Conservation (phyloP, 106 monocot species). For the Alisma plantagoaquatica region DNA sequence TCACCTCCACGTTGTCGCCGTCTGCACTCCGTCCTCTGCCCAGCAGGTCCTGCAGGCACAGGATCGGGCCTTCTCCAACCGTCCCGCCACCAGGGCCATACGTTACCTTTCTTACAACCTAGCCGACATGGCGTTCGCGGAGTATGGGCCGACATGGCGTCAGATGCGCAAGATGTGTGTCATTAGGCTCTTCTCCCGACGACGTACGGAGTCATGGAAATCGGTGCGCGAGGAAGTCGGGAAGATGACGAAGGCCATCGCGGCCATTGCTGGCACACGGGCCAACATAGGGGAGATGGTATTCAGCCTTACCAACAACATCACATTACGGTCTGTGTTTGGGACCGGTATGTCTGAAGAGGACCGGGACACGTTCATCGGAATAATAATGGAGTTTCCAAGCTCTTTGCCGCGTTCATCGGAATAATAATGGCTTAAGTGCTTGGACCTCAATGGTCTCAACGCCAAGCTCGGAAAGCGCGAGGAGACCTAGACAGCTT, state of each 20-base stretch:
- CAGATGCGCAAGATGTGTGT: slow-evolving; percentile 97
- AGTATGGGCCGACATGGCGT: slow-evolving; percentile 98
- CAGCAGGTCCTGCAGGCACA: slow-evolving; percentile 60
- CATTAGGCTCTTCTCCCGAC: slow-evolving; percentile 84
- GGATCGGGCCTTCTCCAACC: slow-evolving; percentile 72
- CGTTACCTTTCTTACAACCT: slow-evolving; percentile 80
- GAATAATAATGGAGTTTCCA: slow-evolving; percentile 83
- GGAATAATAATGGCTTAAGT: slow-evolving; percentile 56
- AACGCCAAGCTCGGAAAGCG: slow-evolving; percentile 34
- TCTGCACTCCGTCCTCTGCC: slow-evolving; percentile 72
- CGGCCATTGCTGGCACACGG: slow-evolving; percentile 1
- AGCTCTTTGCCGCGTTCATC: slow-evolving; percentile 78
- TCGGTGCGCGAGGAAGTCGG: slow-evolving; percentile 86
- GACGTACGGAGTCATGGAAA: slow-evolving; percentile 75
- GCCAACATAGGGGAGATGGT: slow-evolving; percentile 69
- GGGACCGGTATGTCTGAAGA: slow-evolving; percentile 33
- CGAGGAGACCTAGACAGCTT: slow-evolving; percentile 46
- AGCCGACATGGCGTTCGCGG: slow-evolving; percentile 93
- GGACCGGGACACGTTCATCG: slow-evolving; percentile 49
- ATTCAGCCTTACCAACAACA: slow-evolving; percentile 72
- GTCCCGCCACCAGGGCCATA: slow-evolving; percentile 77
- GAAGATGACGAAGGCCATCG: slow-evolving; percentile 7
- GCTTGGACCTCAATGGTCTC: slow-evolving; percentile 61
- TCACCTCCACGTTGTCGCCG: slow-evolving; percentile 46
- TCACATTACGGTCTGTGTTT: slow-evolving; percentile 77